Evolutionary conservation across 2,329 filamentous ascomycete species (phyloP).

Genomic region (Rutstroemia sp.): DNA sequence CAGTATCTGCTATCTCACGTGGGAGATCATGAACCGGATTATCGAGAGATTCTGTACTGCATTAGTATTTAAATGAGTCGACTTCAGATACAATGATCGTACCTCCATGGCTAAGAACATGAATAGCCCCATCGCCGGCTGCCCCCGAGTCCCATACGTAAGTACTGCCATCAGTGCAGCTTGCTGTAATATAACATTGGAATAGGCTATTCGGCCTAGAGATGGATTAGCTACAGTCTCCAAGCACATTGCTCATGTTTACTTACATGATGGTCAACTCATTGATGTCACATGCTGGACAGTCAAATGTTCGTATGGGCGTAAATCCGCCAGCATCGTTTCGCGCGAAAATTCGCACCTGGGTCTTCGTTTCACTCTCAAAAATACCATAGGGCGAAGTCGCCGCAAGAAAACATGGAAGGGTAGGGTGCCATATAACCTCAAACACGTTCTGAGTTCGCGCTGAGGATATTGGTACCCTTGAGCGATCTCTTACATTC

Average conservation of each 20-base stretch:
- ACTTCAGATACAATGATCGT: slow-evolving; percentile 3
- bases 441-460: slow-evolving; percentile 57
- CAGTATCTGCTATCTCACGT: slow-evolving; percentile 49
- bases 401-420: slow-evolving; percentile 47
- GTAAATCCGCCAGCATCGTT: slow-evolving; percentile 33
- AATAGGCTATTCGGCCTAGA: slow-evolving; percentile 42
- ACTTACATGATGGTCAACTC: slow-evolving; percentile 47
- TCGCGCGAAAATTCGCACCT: slow-evolving; percentile 45
- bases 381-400: slow-evolving; percentile 43
- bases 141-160: slow-evolving; percentile 56
- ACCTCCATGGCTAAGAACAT: slow-evolving; percentile 47
- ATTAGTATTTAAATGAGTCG: slow-evolving; percentile 7
- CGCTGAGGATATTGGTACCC: slow-evolving; percentile 42
- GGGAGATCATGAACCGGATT: slow-evolving; percentile 23
- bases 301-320: slow-evolving; percentile 50
- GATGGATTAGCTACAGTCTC: slow-evolving; percentile 19
- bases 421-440: slow-evolving; percentile 52
- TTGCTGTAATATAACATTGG: slow-evolving; percentile 50
- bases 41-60: slow-evolving; percentile 22
- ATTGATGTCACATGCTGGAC: slow-evolving; percentile 53
- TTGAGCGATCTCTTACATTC: slow-evolving; percentile 37
- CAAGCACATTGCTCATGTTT: background rate
- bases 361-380: slow-evolving; percentile 43
- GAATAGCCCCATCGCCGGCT: slow-evolving; percentile 46
- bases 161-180: slow-evolving; percentile 52